Evolutionary conservation across 176 grass and related monocot species (phyloP).

Genomic region (Musa schizocarpa): DNA sequence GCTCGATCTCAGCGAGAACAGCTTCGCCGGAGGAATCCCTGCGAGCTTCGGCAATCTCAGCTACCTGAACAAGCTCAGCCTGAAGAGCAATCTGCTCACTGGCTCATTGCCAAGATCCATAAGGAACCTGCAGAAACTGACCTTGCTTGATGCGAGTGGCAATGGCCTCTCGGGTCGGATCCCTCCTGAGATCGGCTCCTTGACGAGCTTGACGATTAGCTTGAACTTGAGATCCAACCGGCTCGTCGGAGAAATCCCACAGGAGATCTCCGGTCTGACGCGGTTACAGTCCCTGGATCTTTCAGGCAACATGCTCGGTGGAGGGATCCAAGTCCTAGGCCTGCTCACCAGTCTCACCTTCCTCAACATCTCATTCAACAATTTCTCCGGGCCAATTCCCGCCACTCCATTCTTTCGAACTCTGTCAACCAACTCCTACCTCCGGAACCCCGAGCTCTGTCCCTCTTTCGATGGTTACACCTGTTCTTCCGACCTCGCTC

Average conservation of each 20-base stretch:
- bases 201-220: constrained; percentile 79
- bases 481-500: constrained; percentile 46
- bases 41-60: constrained; percentile 83
- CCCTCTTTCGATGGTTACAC: constrained; percentile 61
- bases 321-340: constrained; percentile 55
- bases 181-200: constrained; percentile 40
- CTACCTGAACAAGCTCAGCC: constrained; percentile 88
- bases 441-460: constrained; percentile 48
- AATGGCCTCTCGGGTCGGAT: constrained; percentile 58
- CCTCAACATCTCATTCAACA: constrained; percentile 82
- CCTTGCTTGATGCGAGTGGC: constrained; percentile 65
- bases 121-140: constrained; percentile 72
- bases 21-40: constrained; percentile 53
- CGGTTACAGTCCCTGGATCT: constrained; percentile 76
- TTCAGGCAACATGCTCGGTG: constrained; percentile 47
- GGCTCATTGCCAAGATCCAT: constrained; percentile 56
- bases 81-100: constrained; percentile 48
- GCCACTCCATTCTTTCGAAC: constrained; percentile 74
- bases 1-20: constrained; percentile 82
- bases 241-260: constrained; percentile 54
- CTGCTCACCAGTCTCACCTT: constrained; percentile 60
- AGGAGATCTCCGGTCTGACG: constrained; percentile 59
- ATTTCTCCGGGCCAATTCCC: constrained; percentile 85
- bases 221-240: constrained; percentile 63
- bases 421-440: constrained; percentile 46